Evolutionary conservation across 2,329 filamentous ascomycete genomes (phyloP).

Genomic region (Apiospora rasikravindrae): DNA sequence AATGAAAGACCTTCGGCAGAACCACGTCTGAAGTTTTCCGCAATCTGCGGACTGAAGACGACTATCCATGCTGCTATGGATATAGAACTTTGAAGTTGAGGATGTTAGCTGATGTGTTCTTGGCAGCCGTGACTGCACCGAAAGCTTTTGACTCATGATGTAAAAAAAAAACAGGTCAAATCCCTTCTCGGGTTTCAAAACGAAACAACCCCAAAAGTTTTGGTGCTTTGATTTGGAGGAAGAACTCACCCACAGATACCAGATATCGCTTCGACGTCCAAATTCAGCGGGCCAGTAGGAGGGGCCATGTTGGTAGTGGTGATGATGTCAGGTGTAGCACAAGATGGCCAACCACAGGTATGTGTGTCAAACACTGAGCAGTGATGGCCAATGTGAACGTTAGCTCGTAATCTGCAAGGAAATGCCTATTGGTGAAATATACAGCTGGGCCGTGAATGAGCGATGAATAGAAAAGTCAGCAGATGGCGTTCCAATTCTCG

Average conservation of each 20-base stretch:
- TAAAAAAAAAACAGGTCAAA: too few species aligned
- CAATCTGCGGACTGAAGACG: constrained; percentile 95
- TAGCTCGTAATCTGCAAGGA: background rate
- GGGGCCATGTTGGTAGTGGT: constrained; percentile 49
- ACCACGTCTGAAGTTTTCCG: constrained; percentile 86
- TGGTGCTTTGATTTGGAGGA: background rate
- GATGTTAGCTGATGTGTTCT: background rate
- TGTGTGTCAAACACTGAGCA: background rate
- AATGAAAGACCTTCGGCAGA: constrained; percentile 89
- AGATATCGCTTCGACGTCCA: constrained; percentile 87
- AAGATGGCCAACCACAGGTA: background rate
- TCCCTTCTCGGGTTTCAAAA: background rate
- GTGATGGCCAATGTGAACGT: background rate
- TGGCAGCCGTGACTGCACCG: background rate
- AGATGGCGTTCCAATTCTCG: background rate
- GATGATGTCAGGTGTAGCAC: constrained; percentile 2
- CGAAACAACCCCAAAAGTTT: background rate
- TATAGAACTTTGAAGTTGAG: constrained; percentile 69
- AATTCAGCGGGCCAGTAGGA: constrained; percentile 59
- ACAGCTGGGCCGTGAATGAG: background rate
- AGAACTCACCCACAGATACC: constrained; percentile 78
- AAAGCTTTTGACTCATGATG: background rate
- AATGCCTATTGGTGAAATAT: background rate
- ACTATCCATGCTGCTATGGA: constrained; percentile 98
- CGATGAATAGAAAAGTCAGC: background rate